Percentiles rank a stretch among this genome's conserved stretches.
Evolutionary conservation across 345 rosid genomes (phyloP).

Genomic region (Lenwebbia sp.): DNA sequence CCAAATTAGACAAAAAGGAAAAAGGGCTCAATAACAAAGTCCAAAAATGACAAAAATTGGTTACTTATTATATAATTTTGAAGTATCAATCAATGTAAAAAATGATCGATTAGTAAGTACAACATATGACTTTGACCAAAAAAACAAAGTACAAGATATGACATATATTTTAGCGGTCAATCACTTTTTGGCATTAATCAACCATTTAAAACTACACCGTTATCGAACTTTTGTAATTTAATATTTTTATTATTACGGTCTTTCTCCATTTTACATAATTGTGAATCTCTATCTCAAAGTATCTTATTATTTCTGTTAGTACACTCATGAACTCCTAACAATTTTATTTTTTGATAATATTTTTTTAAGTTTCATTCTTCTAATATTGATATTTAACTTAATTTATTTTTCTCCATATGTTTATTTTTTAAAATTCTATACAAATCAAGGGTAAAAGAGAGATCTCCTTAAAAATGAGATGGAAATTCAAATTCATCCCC

Average conservation of each 20-base stretch:
- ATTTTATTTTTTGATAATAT: not conserved
- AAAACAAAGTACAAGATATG: not conserved
- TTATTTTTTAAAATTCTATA: not conserved
- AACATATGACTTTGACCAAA: not conserved
- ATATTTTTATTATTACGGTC: not conserved
- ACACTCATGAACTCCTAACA: not conserved
- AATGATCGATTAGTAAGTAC: not conserved
- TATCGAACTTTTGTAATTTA: not conserved
- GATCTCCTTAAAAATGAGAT: not conserved
- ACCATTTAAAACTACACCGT: not conserved
- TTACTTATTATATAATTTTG: not conserved
- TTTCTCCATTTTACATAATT: not conserved
- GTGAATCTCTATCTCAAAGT: not conserved
- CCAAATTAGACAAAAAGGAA: not conserved
- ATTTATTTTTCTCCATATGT: fast-evolving
- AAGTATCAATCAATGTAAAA: not conserved
- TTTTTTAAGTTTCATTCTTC: too few relatives aligned
- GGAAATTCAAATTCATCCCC: not conserved
- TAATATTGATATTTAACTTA: not conserved
- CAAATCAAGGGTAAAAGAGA: not conserved
- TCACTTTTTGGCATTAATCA: not conserved
- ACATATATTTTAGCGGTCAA: not conserved
- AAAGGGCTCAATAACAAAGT: not conserved
- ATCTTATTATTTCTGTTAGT: not conserved
- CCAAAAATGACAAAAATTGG: not conserved